Conservation (phyloP, 1,139 yeast species). For the Protomyces lactucae-debilis region DNA sequence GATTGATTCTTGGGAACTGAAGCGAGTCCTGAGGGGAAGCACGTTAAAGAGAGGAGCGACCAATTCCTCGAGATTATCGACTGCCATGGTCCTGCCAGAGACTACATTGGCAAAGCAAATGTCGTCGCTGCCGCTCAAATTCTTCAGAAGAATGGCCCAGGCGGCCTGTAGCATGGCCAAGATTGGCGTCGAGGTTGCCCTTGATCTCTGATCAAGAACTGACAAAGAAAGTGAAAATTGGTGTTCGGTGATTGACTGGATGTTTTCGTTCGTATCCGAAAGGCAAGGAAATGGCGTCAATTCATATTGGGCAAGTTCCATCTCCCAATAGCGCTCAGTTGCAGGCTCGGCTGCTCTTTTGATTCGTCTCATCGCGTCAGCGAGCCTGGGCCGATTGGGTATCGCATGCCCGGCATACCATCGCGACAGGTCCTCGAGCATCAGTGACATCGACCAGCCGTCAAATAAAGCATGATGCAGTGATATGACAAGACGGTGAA, state of each 20-base stretch:
- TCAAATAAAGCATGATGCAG: conserved; percentile 33
- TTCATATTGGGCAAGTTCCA: not conserved
- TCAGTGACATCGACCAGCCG: conserved; percentile 30
- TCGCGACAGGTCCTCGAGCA: conserved; percentile 27
- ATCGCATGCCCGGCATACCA: not conserved
- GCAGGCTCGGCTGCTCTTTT: not conserved
- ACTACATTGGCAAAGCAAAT: conserved; percentile 32
- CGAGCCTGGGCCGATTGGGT: conserved; percentile 15
- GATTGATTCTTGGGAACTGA: not conserved
- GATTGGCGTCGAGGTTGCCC: not conserved
- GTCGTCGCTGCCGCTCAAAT: conserved; percentile 28
- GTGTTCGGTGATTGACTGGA: not conserved
- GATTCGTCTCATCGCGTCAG: not conserved
- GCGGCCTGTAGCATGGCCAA: conserved; percentile 8
- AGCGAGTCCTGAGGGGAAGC: conserved; percentile 30
- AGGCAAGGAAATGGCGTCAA: conserved; percentile 4
- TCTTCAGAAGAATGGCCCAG: conserved; percentile 8
- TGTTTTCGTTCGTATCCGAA: not conserved
- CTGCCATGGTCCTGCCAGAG: conserved; percentile 29
- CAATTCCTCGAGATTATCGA: conserved; percentile 27
- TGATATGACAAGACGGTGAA: conserved; percentile 24
- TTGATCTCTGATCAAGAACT: not conserved
- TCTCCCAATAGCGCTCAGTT: not conserved
- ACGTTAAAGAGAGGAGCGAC: conserved; percentile 32
- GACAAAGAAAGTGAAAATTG: not conserved